These are phyloP conservation scores for Hyaloperonospora brassicae DNA, from an alignment of 352 stramenopile species.

Conservation along the genomic window DNA sequence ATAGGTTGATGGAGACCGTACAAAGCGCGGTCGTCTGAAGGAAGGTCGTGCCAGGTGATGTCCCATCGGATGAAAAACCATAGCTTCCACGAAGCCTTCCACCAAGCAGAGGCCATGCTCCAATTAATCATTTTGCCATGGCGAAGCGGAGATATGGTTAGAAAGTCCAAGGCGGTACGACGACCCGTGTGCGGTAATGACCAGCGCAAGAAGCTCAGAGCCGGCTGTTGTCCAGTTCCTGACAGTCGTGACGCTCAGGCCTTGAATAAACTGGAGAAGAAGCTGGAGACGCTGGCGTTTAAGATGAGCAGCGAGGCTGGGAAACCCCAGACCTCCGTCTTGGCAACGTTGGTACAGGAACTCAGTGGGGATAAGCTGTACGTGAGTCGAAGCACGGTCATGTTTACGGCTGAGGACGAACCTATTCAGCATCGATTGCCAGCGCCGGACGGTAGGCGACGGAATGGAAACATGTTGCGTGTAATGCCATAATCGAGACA, in stretches of 20 bases:
- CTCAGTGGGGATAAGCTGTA: not conserved
- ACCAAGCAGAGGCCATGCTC: no score
- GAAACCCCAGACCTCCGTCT: not conserved
- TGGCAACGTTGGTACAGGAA: not conserved
- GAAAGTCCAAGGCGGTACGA: not conserved
- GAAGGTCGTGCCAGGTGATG: no score
- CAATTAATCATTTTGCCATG: no score
- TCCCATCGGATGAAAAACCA: no score
- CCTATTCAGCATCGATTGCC: not conserved
- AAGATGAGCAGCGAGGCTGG: not conserved
- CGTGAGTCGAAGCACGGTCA: not conserved
- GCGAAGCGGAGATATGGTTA: not conserved
- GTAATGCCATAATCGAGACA: slow-evolving; percentile 2
- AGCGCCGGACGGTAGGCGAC: not conserved
- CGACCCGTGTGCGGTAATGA: not conserved
- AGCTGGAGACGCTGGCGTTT: not conserved
- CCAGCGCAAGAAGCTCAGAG: not conserved
- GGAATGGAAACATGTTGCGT: not conserved
- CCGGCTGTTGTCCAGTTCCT: not conserved
- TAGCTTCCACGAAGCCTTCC: no score
- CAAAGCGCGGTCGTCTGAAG: no score
- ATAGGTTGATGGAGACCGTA: no score
- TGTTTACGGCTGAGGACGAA: not conserved
- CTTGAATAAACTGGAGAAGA: not conserved
- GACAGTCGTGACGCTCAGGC: not conserved